Base-by-base conservation (phyloP, 352 stramenopile genomes). In the Thalassiosira exigua region DNA sequence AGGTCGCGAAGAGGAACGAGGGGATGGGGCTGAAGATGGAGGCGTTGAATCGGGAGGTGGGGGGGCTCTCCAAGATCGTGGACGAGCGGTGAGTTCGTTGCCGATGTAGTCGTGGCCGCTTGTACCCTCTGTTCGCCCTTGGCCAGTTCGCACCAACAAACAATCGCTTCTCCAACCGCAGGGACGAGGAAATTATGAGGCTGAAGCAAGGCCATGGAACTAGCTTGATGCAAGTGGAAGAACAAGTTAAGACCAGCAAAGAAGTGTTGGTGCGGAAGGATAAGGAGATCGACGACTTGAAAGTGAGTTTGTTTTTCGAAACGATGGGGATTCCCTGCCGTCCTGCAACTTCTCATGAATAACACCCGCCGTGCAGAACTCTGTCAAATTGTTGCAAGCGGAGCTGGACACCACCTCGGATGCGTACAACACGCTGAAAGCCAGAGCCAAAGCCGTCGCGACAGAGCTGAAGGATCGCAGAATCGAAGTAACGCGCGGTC, bases 381-480 rank as follows among this genome's bases (percentile, higher is more conserved):
- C 72, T 22, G 14, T 76, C 30, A 74, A 33, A 14, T 64, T 61
- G 24, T 21, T 80, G 9, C 65, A 90, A 76, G 24, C 75, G 41
- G 79, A 90, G 27, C 60, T 89, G 7, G 58, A 82, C 14, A 54
- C 52, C 30, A 85, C 76, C 22, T 69, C 73, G 27, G 80, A 91
- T 48, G 59, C 86, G n/a, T 91, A 87, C 44, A 69, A 86, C n/a
- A 85, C 77, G 22, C 68, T 92, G 26, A 90, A 91, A 66, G 70
- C 67, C 30, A 79, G 89, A 67, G 76, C 83, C 4, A 93, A 92
- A 71, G 65, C 60, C 48, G 73, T 94, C 27, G 89, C 89, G 4
- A 82, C 67, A 46, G 89, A 94, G 70, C 69, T 94, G 44, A 93
- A 92, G 62, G 89, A 92, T 69, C 73, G 87, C 27, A 79, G 89